phyloP scores from a whole-genome alignment of 805 yeast genomes.

The Yarrowia bubula region DNA sequence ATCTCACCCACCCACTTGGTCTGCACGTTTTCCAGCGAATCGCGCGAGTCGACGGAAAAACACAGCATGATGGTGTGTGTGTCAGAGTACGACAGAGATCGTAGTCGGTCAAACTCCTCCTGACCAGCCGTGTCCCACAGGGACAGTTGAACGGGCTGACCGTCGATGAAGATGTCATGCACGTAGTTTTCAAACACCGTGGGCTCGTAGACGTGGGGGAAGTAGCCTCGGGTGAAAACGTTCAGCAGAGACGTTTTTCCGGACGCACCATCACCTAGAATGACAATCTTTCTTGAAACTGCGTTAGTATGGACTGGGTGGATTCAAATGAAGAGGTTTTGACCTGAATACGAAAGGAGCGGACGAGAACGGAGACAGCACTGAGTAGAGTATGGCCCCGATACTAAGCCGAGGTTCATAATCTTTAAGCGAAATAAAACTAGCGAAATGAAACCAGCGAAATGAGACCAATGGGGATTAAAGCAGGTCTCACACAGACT shows the following conservation, averaged over 20 bases:
- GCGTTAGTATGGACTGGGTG: conserved; percentile 28
- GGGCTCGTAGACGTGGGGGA: conserved; percentile 97
- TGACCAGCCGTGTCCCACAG: conserved; percentile 99
- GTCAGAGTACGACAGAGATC: conserved; percentile 89
- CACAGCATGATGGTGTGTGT: conserved; percentile 97
- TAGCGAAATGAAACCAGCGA: too few relatives aligned
- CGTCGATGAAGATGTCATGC: conserved; percentile 94
- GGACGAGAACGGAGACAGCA: too few relatives aligned
- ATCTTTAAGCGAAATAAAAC: too few relatives aligned
- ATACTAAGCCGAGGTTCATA: too few relatives aligned
- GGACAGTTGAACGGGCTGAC: conserved; percentile 85
- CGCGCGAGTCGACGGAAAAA: conserved; percentile 90
- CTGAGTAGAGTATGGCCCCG: too few relatives aligned
- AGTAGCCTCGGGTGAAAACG: conserved; percentile 95
- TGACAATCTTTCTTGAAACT: conserved; percentile 89
- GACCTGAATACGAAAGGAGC: too few relatives aligned
- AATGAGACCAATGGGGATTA: too few relatives aligned
- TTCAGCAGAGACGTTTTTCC: conserved; percentile 94
- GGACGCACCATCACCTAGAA: conserved; percentile 97
- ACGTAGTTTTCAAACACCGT: conserved; percentile 97
- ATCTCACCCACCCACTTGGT: conserved; percentile 97
- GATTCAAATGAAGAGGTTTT: too few relatives aligned
- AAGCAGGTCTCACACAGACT: too few relatives aligned
- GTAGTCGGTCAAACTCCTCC: conserved; percentile 92
- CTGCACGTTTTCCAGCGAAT: conserved; percentile 91